These are phyloP conservation scores for Ramaria rubella DNA, from an alignment of 768 basidiomycete species.

Conservation along the genomic window DNA sequence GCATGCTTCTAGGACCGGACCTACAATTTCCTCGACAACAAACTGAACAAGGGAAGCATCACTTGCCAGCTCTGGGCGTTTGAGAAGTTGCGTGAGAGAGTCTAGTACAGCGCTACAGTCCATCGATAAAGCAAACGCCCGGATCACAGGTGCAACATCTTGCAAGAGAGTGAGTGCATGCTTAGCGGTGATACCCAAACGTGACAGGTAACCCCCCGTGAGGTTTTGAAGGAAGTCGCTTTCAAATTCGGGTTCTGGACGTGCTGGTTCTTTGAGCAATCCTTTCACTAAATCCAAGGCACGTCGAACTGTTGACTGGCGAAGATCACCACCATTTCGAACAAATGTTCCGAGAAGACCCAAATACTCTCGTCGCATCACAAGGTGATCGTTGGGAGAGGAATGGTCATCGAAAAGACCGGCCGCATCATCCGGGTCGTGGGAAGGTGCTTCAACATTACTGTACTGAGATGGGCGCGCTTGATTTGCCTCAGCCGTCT, in stretches of 20 bases:
- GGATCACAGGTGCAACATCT: constrained; percentile 51
- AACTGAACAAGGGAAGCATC: constrained; percentile 43
- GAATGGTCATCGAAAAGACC: constrained; percentile 38
- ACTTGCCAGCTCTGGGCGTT: constrained; percentile 41
- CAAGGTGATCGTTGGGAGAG: constrained; percentile 44
- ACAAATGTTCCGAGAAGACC: constrained; percentile 19
- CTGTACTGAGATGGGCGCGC: constrained; percentile 24
- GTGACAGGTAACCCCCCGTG: constrained; percentile 42
- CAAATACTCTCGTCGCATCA: constrained; percentile 64
- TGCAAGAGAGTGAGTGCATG: constrained; percentile 45
- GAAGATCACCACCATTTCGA: constrained; percentile 17
- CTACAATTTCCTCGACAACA: constrained; percentile 28
- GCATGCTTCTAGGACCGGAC: constrained; percentile 39
- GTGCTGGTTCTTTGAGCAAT: constrained; percentile 47
- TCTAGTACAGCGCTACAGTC: constrained; percentile 57
- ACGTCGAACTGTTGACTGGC: constrained; percentile 10
- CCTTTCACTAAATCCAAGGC: constrained; percentile 48
- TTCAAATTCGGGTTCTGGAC: constrained; percentile 33
- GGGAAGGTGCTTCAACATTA: constrained; percentile 15
- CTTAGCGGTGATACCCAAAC: constrained; percentile 36
- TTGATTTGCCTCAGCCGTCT: constrained; percentile 30
- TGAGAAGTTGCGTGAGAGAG: constrained; percentile 39
- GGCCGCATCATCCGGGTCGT: constrained; percentile 29
- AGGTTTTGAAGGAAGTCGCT: constrained; percentile 51
- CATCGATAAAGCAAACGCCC: constrained; percentile 38